Conservation (phyloP, 768 basidiomycete genomes). For the Lentinus tigrinus region DNA sequence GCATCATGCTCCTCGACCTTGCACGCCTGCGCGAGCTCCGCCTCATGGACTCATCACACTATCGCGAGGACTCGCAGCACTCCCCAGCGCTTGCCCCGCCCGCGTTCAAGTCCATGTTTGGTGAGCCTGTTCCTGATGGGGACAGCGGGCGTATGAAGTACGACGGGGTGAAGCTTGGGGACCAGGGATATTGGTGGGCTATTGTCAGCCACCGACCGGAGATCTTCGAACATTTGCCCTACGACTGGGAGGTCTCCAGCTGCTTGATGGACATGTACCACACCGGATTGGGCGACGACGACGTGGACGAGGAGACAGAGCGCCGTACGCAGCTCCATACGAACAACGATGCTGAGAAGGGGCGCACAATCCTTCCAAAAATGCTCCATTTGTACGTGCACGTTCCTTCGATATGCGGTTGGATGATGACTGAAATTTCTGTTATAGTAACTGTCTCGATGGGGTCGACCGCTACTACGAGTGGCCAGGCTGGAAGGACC, state of each 20-base stretch:
- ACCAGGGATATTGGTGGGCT: constrained; percentile 56
- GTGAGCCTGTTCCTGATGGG: constrained; percentile 33
- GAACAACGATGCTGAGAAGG: constrained; percentile 41
- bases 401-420: not conserved
- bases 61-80: constrained; percentile 23
- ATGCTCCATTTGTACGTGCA: constrained; percentile 48
- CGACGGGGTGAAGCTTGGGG: constrained; percentile 46
- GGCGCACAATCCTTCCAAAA: constrained; percentile 42
- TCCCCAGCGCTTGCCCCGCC: constrained; percentile 36
- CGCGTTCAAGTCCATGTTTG: constrained; percentile 45
- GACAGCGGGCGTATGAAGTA: constrained; percentile 31
- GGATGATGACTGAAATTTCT: constrained; percentile 14
- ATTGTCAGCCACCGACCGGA: constrained; percentile 44
- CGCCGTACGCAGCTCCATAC: constrained; percentile 34
- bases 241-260: constrained; percentile 49
- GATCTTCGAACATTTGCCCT: constrained; percentile 42
- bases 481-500: constrained; percentile 48
- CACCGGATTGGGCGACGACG: constrained; percentile 43
- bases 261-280: constrained; percentile 48
- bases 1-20: constrained; percentile 52
- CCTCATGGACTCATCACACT: constrained; percentile 47
- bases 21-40: constrained; percentile 41
- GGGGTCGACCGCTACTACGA: constrained; percentile 41
- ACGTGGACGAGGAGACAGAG: constrained; percentile 35
- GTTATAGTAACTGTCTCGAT: constrained; percentile 42